Conservation (phyloP, 2,329 filamentous ascomycete species). For the Laburnicola sp. region DNA sequence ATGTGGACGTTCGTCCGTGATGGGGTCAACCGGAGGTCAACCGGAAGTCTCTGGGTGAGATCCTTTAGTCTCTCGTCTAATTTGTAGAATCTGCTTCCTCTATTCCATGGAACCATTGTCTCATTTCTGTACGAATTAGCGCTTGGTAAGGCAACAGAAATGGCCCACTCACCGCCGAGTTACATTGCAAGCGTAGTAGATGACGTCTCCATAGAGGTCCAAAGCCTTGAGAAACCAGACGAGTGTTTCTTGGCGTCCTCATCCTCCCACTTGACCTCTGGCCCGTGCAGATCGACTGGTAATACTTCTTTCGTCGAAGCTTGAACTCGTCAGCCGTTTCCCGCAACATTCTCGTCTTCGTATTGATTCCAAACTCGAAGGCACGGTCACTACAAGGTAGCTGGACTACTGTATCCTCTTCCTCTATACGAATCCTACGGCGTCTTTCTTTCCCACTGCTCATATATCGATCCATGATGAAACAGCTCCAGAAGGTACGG, state of each 20-base stretch:
- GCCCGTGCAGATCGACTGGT: background rate
- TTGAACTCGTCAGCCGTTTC: constrained; percentile 6
- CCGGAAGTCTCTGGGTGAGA: constrained; percentile 51
- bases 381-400: constrained; percentile 68
- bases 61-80: constrained; percentile 56
- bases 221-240: constrained; percentile 58
- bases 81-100: constrained; percentile 57
- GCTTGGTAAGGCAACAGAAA: background rate
- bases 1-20: constrained; percentile 68
- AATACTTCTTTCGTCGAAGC: background rate
- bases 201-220: constrained; percentile 60
- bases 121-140: constrained; percentile 37
- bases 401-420: constrained; percentile 65
- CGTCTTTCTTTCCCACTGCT: constrained; percentile 65
- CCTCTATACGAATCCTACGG: constrained; percentile 61
- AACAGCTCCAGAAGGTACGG: constrained; percentile 74
- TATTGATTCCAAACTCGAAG: constrained; percentile 65
- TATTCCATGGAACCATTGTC: constrained; percentile 63
- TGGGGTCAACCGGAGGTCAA: constrained; percentile 58
- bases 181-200: constrained; percentile 61
- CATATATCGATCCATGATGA: constrained; percentile 71
- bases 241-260: constrained; percentile 53
- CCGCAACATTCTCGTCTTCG: constrained; percentile 45
- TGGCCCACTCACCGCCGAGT: constrained; percentile 53
- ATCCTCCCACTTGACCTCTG: constrained; percentile 49